A percentile compares a stretch with the other conserved stretches of the same genome.
Conservation (phyloP, 768 basidiomycete species). For the Macrolepiota fuliginosa region DNA sequence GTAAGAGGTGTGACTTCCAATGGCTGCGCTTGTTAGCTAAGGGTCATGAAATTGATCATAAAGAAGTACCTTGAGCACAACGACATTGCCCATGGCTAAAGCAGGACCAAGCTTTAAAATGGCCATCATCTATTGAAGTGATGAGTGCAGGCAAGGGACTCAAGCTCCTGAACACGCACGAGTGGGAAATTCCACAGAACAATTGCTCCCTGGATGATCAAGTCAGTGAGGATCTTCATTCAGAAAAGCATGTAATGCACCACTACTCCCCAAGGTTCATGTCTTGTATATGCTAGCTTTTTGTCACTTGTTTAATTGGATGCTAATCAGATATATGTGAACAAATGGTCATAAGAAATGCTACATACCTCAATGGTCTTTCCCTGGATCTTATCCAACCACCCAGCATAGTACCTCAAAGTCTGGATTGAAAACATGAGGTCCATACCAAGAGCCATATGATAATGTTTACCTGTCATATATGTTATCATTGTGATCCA, state of each 20-base stretch:
- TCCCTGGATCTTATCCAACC: slow-evolving; percentile 84
- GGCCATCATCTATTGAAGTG: slow-evolving; percentile 37
- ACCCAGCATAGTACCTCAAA: slow-evolving; percentile 82
- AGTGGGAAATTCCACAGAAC: slow-evolving; percentile 61
- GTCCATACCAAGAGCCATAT: slow-evolving; percentile 47
- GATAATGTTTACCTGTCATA: slow-evolving; percentile 50
- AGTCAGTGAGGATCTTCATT: background rate
- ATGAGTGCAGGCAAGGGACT: background rate
- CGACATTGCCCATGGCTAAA: slow-evolving; percentile 70
- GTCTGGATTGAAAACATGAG: slow-evolving; percentile 43
- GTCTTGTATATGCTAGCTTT: slow-evolving; percentile 66
- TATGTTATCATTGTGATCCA: background rate
- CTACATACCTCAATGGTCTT: slow-evolving; percentile 63
- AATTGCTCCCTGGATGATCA: slow-evolving; percentile 40
- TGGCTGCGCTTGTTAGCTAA: slow-evolving; percentile 31
- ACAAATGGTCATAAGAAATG: background rate
- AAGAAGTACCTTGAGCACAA: slow-evolving; percentile 56
- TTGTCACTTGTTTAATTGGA: slow-evolving; percentile 41
- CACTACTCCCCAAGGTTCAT: slow-evolving; percentile 61
- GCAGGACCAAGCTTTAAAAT: slow-evolving; percentile 74
- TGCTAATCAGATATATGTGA: background rate
- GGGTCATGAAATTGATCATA: background rate
- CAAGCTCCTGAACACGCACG: slow-evolving; percentile 8
- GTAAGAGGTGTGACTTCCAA: slow-evolving; percentile 75
- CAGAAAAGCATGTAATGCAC: slow-evolving; percentile 19